Base-by-base conservation (phyloP, 1,139 yeast genomes). In the Pichia kudriavzevii region DNA sequence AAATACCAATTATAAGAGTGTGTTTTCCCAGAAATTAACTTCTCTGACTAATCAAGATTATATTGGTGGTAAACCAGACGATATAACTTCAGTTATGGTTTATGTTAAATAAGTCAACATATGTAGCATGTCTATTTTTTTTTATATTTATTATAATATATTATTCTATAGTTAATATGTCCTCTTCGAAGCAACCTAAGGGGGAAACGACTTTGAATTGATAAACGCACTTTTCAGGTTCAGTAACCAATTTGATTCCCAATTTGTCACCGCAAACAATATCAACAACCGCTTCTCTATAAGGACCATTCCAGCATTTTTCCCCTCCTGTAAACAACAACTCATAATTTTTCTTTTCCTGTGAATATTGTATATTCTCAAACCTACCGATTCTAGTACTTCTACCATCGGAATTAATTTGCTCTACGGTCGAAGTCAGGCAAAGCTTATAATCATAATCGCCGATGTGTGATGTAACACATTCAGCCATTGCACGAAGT, bases 231-330 rank as follows among this genome's bases (percentile, higher is more conserved):
- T 81, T 83, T 47, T 88, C 94, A 2, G 94, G 91, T 59, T 93
- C 99, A 30, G 79, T 66, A 5, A 88, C 94, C 3, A 75, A 59
- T 20, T 76, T 37, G 21, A 93, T 61, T 40, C 69, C 65, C 29
- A 71, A 63, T 3, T 63, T 60, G 4, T 62, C 55, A 1, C 94
- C 94, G 59, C 99, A 93, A 15, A 64, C 63, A 41, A 91, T 55
- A 19, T 67, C 66, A 3, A 84, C 77, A 9, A 59, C 60, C 1
- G 87, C 88, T 23, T 79, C 70, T 54, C 99, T 72, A 20, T 64
- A 58, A 3, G 97, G 97, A 0, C 98, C 98, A 55, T 87, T 84
- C 96, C 98, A 91, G 58, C 99, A 93, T 52, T 69, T 70, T 33
- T 77, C 77, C n/a, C 99, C 99, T 22, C 66, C 56, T 5, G 56